Percentiles rank a stretch among this genome's conserved stretches.
phyloP scores from a whole-genome alignment of 176 grass and related monocot species.

The Luzula sylvatica region DNA sequence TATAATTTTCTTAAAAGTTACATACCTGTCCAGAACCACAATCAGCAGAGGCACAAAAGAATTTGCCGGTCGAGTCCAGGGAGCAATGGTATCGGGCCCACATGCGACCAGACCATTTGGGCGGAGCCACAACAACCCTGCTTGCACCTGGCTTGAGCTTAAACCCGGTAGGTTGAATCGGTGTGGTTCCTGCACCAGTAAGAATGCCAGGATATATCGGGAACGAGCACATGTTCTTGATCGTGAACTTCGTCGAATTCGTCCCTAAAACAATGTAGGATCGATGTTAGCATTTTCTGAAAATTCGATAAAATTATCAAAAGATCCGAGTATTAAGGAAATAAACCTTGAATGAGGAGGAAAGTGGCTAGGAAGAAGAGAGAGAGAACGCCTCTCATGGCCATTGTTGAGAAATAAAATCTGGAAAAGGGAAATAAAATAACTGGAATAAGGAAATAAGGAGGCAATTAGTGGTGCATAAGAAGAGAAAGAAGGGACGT shows the following conservation, averaged over 20 bases:
- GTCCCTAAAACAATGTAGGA: background rate
- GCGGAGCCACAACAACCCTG: constrained; percentile 16
- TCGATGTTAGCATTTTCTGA: background rate
- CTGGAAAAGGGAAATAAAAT: too few species aligned
- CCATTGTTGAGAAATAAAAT: background rate
- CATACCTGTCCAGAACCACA: constrained; percentile 35
- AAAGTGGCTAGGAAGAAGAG: background rate
- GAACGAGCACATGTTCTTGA: constrained; percentile 39
- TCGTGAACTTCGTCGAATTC: constrained; percentile 32
- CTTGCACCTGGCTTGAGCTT: constrained; percentile 31
- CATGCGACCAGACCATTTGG: constrained; percentile 52
- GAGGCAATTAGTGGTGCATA: too few species aligned
- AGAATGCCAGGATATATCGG: constrained; percentile 53
- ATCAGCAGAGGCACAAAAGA: constrained; percentile 44
- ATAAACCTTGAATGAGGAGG: constrained; percentile 7
- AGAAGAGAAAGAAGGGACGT: too few species aligned
- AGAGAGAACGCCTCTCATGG: background rate
- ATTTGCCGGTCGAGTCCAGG: constrained; percentile 10
- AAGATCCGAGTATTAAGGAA: background rate
- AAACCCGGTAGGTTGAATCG: constrained; percentile 38
- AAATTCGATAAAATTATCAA: background rate
- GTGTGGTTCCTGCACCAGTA: constrained; percentile 24
- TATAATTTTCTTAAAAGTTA: background rate
- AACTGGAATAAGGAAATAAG: too few species aligned
- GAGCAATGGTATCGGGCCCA: constrained; percentile 50